Conservation (phyloP, 805 yeast genomes). For the Vanderwaltozyma tropicalis region DNA sequence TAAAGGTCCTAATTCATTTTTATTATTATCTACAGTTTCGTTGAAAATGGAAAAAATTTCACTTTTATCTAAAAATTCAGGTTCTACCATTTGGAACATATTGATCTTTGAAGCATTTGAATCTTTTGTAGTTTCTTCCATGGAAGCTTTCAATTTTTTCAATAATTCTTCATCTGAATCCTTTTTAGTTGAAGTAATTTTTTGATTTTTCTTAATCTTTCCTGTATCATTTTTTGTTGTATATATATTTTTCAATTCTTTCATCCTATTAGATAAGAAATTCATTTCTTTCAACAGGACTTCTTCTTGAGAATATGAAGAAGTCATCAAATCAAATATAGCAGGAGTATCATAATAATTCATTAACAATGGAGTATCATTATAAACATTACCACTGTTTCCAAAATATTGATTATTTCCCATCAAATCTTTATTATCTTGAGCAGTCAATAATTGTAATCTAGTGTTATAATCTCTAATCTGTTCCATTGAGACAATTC, state of each 20-base stretch:
- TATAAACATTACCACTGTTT: neutral
- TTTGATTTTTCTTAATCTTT: neutral
- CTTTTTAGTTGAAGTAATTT: neutral
- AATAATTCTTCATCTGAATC: neutral
- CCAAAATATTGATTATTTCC: neutral
- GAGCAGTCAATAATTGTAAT: constrained; percentile 9
- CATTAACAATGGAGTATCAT: neutral
- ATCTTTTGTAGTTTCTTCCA: constrained; percentile 1
- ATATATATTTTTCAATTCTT: constrained; percentile 8
- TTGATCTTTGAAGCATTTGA: constrained; percentile 7
- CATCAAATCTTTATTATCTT: neutral
- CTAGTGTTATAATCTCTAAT: constrained; percentile 12
- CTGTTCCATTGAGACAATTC: constrained; percentile 7
- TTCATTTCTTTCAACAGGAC: constrained; percentile 15
- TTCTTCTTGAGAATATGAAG: constrained; percentile 14
- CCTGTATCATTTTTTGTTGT: neutral
- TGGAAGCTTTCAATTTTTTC: constrained; percentile 3
- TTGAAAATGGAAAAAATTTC: constrained; percentile 15
- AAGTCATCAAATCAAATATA: constrained; percentile 8
- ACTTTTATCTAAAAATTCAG: constrained; percentile 18
- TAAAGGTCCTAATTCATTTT: constrained; percentile 8
- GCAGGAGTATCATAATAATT: constrained; percentile 4
- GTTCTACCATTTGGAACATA: constrained; percentile 23
- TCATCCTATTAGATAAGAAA: constrained; percentile 10
- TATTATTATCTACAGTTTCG: constrained; percentile 1